phyloP scores from a whole-genome alignment of 108 stramenopile species.

The Skeletonema potamos region DNA sequence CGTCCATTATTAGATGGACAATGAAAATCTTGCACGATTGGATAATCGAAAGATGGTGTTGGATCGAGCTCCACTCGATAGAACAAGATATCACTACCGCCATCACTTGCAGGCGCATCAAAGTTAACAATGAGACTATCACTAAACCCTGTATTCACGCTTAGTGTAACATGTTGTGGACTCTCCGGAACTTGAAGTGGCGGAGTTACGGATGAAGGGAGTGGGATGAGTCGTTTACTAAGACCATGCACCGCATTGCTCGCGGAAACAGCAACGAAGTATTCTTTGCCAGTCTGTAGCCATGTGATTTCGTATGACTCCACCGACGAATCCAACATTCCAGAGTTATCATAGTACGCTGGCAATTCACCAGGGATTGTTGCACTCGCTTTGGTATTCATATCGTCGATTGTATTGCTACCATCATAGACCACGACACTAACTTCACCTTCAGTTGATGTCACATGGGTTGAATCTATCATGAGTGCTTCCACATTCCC shows the following conservation, averaged over 20 bases:
- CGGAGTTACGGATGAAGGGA: conserved; percentile 42
- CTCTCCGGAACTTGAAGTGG: conserved; percentile 63
- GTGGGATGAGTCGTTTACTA: conserved; percentile 45
- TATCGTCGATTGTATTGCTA: conserved; percentile 55
- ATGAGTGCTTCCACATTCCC: conserved; percentile 60
- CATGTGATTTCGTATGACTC: conserved; percentile 56
- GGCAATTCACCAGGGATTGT: conserved; percentile 69
- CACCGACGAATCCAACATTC: conserved; percentile 35
- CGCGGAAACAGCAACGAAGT: conserved; percentile 72
- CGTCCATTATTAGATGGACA: conserved; percentile 65
- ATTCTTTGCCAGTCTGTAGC: conserved; percentile 64
- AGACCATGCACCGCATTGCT: conserved; percentile 65
- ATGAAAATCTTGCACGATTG: conserved; percentile 64
- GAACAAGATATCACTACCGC: conserved; percentile 64
- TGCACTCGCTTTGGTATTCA: conserved; percentile 37
- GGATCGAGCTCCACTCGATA: conserved; percentile 85
- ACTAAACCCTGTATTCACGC: conserved; percentile 63
- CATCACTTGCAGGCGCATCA: conserved; percentile 57
- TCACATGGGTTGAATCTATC: conserved; percentile 48
- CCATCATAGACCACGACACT: conserved; percentile 57
- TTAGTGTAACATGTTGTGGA: conserved; percentile 58
- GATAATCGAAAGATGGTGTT: conserved; percentile 68
- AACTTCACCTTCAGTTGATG: conserved; percentile 37
- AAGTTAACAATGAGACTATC: conserved; percentile 59
- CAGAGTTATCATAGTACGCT: conserved; percentile 51